Base-by-base conservation (phyloP, 2,329 filamentous ascomycete species). In the Microsporum audouinii region DNA sequence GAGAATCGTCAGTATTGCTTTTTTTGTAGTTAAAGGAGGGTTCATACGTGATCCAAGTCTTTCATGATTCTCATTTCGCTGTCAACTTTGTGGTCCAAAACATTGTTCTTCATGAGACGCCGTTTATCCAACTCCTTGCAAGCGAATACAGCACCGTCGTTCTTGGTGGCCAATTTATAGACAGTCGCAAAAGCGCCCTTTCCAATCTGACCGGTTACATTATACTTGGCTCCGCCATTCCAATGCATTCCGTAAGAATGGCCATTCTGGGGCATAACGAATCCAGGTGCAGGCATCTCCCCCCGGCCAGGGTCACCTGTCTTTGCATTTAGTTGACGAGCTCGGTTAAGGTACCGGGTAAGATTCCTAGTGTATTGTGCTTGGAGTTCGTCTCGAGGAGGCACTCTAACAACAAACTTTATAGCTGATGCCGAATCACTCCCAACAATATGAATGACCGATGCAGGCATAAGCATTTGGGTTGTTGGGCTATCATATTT, bases 1-100 rank as follows among this genome's bases (percentile, higher is more conserved):
- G 56, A 2, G 38, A 38, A 8, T 2, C 56, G 31, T 14, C 64
- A 56, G 39, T 55, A 60, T 27, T 39, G 27, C 43, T 38, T 61
- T 58, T 53, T 41, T 43, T 5, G 39, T 43, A 14, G 10, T 10
- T 34, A 17, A 31, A 17, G 14, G 60, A 34, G 12, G 29, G 2
- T 49, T 74, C 87, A 80, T 77, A 91, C 88, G 77, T 99, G 94
- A 60, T 86, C 79, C 58, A 97, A 82, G 60, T 80, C 82, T 68
- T 87, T 85, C 90, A 99, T 97, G 68, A 99, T 97, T 66, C 85
- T 88, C 87, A 99, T 92, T 76, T 99, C 94, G 68, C 95, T 96
- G 70, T 96, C 89, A 12, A 97, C 88, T 72, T 95, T 96, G 66
- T 91, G 87, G 68, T 96, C 91, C 27, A 96, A 75, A 23, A 91